Base-by-base conservation (phyloP, 2,329 filamentous ascomycete species). In the Ophioceras dolichostomum region DNA sequence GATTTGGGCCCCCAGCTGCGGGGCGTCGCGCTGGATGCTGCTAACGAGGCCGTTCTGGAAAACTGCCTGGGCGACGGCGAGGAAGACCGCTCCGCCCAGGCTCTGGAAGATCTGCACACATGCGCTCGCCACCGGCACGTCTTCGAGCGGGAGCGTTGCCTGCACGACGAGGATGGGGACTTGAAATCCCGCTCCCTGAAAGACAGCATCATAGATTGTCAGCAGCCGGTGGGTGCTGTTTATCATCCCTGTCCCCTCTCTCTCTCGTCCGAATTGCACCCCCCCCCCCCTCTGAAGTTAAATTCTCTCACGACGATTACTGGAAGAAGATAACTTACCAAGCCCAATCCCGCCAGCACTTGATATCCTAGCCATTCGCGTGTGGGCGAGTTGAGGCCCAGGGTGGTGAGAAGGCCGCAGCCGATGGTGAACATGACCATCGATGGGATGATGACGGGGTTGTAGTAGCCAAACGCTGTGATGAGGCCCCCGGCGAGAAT, bases 31-130 rank as follows among this genome's bases (percentile, higher is more conserved):
- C 18, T 16, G 16, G 13, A 45, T 65, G 8, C 27, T 16, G 19
- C 21, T 14, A n/a, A 75, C 55, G 18, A 83, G 58, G 0, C 67
- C 70, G 47, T 81, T 80, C 45, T 73, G 68, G 58, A 83, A 83
- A 34, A 81, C 64, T 18, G 76, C 74, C 53, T 83, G 74, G 0
- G 70, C 70, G n/a, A 81, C 70, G 7, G 70, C 67, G 31, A 83
- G 68, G 44, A 72, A 70, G 12, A 83, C 54, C 1, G 28, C 27
- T 4, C 28, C 24, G 13, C 43, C 34, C 1, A 83, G 62, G 1
- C 65, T 65, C 48, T 81, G 73, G 57, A 73, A 74, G 56, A 83
- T 79, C 22, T 65, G 60, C 1, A 70, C 59, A 28, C 57, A 63
- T 1, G 68, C 65, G 8, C 63, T 69, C 24, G 57, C 68, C 3